phyloP scores from a whole-genome alignment of 768 basidiomycete species.

The Auricularia auricula-judae region DNA sequence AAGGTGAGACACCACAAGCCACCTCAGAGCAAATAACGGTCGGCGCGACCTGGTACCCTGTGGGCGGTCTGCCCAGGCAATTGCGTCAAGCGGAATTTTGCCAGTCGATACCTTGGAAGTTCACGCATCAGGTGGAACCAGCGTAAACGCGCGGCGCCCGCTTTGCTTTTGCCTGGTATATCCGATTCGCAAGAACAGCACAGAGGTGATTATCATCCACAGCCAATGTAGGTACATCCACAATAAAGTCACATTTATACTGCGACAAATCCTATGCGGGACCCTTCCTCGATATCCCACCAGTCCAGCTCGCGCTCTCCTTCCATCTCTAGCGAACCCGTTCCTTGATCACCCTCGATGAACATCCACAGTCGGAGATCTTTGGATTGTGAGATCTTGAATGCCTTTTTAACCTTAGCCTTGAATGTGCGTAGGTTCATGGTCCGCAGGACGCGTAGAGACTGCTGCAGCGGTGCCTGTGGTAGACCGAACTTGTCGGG shows the following conservation, averaged over 20 bases:
- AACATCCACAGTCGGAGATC: conserved; percentile 43
- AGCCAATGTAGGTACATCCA: background rate
- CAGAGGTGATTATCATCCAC: background rate
- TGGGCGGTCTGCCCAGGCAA: no score
- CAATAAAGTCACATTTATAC: background rate
- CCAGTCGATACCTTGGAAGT: no score
- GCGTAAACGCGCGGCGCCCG: no score
- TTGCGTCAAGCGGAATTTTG: no score
- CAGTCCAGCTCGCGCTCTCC: conserved; percentile 48
- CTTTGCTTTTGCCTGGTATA: no score
- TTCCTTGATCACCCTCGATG: conserved; percentile 29
- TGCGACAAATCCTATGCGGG: conserved; percentile 19
- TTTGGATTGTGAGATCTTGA: conserved; percentile 18
- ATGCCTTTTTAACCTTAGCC: conserved; percentile 47
- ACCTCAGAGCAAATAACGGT: no score
- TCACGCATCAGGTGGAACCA: no score
- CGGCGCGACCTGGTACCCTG: no score
- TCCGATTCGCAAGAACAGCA: no score
- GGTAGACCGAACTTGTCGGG: conserved; percentile 11
- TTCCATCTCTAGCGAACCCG: conserved; percentile 27
- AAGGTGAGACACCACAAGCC: no score
- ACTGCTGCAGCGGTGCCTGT: background rate
- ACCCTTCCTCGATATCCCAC: conserved; percentile 57
- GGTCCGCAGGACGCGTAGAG: conserved; percentile 49
- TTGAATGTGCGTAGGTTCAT: conserved; percentile 60